Conservation (phyloP, 2,329 filamentous ascomycete species). For the Hymenoscyphus fructigenus region DNA sequence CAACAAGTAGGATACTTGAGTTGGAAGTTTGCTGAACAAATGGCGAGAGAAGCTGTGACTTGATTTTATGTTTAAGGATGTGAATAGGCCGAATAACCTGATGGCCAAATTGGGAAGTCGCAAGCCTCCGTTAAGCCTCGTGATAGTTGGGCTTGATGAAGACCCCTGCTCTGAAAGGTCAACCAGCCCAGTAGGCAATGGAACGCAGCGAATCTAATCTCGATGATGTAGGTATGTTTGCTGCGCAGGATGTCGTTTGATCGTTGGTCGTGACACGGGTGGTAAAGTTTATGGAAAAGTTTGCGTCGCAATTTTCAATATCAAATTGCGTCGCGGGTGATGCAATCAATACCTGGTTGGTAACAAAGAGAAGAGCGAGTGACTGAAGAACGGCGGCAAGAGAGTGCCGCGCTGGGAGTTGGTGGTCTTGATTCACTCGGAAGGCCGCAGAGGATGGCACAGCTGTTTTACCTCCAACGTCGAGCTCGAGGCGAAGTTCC, state of each 20-base stretch:
- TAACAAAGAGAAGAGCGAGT: not conserved
- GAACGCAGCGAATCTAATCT: not conserved
- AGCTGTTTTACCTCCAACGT: constrained; percentile 3
- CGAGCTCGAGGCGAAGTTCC: not conserved
- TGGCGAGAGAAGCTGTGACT: not conserved
- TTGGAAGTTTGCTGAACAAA: not conserved
- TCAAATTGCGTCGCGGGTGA: not conserved
- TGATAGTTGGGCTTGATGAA: not conserved
- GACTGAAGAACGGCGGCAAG: not conserved
- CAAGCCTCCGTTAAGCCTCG: too few relatives aligned
- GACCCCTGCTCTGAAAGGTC: not conserved
- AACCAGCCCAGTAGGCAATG: not conserved
- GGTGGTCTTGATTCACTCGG: not conserved
- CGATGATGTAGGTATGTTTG: not conserved
- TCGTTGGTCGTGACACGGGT: not conserved
- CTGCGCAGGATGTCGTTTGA: not conserved
- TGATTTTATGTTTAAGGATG: not conserved
- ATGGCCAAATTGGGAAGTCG: too few relatives aligned
- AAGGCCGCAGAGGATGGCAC: constrained; percentile 2
- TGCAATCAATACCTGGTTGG: not conserved
- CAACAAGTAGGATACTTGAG: not conserved
- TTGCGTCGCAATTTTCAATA: not conserved
- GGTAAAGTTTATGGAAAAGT: not conserved
- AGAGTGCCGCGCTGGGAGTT: not conserved
- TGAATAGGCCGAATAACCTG: not conserved